phyloP scores from a whole-genome alignment of 805 yeast species.

The Schwanniomyces vanrijiae region DNA sequence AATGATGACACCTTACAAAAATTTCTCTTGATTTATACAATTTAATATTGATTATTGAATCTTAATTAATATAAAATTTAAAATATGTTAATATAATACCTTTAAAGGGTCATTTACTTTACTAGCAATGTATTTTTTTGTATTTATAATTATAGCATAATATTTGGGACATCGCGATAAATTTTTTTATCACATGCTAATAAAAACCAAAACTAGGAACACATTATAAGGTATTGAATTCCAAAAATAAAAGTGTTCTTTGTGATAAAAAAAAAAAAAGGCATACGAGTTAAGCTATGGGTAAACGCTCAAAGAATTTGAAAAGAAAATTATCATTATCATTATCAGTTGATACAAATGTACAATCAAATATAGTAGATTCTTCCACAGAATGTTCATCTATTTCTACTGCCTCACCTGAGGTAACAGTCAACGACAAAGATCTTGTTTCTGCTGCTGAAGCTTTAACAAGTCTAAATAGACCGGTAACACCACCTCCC shows the following conservation, averaged over 20 bases:
- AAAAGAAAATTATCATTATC: constrained; percentile 3
- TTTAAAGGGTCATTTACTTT: too few species aligned
- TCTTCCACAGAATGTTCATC: not conserved
- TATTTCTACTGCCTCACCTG: not conserved
- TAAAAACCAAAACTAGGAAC: not conserved
- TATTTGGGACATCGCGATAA: not conserved
- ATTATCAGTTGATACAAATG: not conserved
- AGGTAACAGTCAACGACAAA: constrained; percentile 10
- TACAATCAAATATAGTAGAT: not conserved
- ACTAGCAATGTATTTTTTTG: too few species aligned
- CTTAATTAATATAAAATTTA: too few species aligned
- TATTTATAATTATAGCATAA: too few species aligned
- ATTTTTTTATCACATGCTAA: constrained; percentile 1
- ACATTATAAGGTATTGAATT: too few species aligned
- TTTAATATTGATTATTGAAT: too few species aligned
- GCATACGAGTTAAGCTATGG: not conserved
- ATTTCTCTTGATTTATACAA: too few species aligned
- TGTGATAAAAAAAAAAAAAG: not conserved
- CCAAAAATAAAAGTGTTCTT: not conserved
- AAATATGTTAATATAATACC: too few species aligned
- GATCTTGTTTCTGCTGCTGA: constrained; percentile 42
- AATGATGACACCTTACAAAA: too few species aligned
- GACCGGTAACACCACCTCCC: constrained; percentile 19
- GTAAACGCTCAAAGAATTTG: not conserved
- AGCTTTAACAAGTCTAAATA: constrained; percentile 38